phyloP scores from a whole-genome alignment of 441 rosid genomes.

The Gossypium gossypioides region DNA sequence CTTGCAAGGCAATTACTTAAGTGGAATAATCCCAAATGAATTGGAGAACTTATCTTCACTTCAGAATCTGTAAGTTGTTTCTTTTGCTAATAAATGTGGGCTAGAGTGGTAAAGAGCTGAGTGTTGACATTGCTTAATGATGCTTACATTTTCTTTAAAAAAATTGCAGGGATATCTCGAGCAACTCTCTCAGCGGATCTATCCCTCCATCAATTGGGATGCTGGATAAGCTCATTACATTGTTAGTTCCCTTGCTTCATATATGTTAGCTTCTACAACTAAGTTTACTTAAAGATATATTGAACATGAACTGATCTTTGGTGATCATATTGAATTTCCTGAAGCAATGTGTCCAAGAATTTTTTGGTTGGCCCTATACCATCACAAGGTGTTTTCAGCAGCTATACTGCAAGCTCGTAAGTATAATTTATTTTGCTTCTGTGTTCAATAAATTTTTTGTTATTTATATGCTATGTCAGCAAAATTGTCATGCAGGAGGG shows the following conservation, averaged over 20 bases:
- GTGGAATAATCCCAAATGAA: conserved; percentile 71
- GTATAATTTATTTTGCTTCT: conserved; percentile 18
- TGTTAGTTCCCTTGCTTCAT: conserved; percentile 50
- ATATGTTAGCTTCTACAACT: background rate
- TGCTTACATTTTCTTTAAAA: background rate
- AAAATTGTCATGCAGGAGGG: background rate
- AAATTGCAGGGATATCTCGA: conserved; percentile 60
- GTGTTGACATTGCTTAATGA: conserved; percentile 1
- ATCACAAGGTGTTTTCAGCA: conserved; percentile 57
- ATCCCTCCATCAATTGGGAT: conserved; percentile 76
- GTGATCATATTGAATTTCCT: conserved; percentile 15
- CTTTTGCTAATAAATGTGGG: conserved; percentile 12
- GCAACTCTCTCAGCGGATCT: conserved; percentile 65
- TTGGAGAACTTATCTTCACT: conserved; percentile 67
- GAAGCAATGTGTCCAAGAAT: conserved; percentile 82
- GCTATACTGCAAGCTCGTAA: conserved; percentile 68
- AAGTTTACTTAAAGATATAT: background rate
- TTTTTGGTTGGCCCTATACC: conserved; percentile 82
- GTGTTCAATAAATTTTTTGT: background rate
- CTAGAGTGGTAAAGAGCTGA: background rate
- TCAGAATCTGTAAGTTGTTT: conserved; percentile 55
- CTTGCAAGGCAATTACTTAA: conserved; percentile 84
- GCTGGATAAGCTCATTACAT: conserved; percentile 44
- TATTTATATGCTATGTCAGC: background rate
- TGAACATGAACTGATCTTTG: conserved; percentile 8